Base-by-base conservation (phyloP, 1,284 basidiomycete genomes). In the Kalmanozyma brasiliensis region DNA sequence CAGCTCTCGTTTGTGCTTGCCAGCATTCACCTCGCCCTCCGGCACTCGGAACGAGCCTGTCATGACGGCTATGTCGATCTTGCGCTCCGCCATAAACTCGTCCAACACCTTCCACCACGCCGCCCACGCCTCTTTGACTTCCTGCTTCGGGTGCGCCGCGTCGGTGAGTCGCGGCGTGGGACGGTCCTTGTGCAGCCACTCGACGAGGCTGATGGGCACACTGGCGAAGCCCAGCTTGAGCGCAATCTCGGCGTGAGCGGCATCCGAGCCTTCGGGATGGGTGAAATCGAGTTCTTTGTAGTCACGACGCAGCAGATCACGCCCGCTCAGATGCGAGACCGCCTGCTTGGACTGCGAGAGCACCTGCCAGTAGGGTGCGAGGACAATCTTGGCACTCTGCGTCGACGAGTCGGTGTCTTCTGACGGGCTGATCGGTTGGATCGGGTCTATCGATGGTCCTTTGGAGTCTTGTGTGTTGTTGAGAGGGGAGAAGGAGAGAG, bases 221-320 rank as follows among this genome's bases (percentile, higher is more conserved):
- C 66, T 67, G n/a, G 75, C 58, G 20, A 77, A 58, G 0, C 73
- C 75, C 9, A 77, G 53, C 22, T 63, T 63, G 35, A 67, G 69
- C 13, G 58, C 23, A 1, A 70, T 11, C 6, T 47, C 24, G 0
- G 52, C 46, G 20, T 14, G 9, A 11, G 48, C 29, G 2, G 42
- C 7, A 30, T 42, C 48, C 8, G 42, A 43, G 29, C 38, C 35
- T 36, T 44, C 29, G 1, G 42, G 41, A 14, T 17, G 14, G 24
- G 47, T 34, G 11, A 72, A 63, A 23, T 57, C 52, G 20, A 61
- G 33, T 35, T 75, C 89, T 82, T 98, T 98, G 86, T 94, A 98
- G 83, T 98, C 95, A 17, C 95, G 85, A 17, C 90, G 85, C 4
- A 98, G 86, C 24, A 97, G 87, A 74, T 97, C 92, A 44, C 87